These are phyloP conservation scores for Termitomyces sp. DNA, from an alignment of 768 basidiomycete species.

Conservation along the genomic window DNA sequence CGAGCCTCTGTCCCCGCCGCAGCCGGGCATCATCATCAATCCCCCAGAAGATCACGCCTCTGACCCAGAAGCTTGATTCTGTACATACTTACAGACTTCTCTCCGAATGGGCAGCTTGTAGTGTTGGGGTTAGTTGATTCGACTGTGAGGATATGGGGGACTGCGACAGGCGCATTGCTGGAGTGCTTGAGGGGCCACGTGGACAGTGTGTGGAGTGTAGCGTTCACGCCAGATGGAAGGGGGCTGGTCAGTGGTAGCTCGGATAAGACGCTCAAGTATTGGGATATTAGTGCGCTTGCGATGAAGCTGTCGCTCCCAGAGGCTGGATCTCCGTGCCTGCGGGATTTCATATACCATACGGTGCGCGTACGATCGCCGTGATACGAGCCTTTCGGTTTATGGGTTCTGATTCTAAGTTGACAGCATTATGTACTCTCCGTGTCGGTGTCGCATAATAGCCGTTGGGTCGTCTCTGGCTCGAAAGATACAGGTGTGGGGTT, in stretches of 20 bases:
- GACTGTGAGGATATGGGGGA: conserved; percentile 79
- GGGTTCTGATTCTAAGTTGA: not conserved
- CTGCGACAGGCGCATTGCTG: conserved; percentile 57
- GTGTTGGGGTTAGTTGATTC: conserved; percentile 71
- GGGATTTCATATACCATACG: conserved; percentile 34
- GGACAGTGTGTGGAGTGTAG: conserved; percentile 84
- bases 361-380: not conserved
- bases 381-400: not conserved
- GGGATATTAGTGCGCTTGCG: conserved; percentile 65
- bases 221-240: conserved; percentile 90
- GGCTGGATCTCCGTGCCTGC: conserved; percentile 34
- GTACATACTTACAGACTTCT: no score
- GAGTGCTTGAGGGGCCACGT: conserved; percentile 77
- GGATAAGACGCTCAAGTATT: conserved; percentile 84
- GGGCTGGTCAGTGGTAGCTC: conserved; percentile 91
- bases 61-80: no score
- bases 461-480: conserved; percentile 88
- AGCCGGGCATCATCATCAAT: no score
- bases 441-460: conserved; percentile 82
- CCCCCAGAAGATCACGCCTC: no score
- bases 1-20: no score
- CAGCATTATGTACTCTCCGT: conserved; percentile 48
- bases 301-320: conserved; percentile 31
- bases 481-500: conserved; percentile 96
- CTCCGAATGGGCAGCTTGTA: conserved; percentile 66